Base-by-base conservation (phyloP, 768 basidiomycete genomes). In the Auricularia auricula-judae region DNA sequence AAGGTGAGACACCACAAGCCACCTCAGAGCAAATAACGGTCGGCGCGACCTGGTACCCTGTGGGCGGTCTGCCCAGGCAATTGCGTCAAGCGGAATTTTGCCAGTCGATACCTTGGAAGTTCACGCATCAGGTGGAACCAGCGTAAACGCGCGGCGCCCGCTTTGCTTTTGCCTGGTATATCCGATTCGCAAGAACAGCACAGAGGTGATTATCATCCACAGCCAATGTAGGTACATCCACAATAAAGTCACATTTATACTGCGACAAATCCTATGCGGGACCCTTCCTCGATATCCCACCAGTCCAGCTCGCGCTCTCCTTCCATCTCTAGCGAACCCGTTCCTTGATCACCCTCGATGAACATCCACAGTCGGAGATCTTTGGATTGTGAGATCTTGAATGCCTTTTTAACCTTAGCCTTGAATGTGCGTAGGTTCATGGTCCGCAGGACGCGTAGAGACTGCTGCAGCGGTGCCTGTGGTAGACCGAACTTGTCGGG, bases 381-480 rank as follows among this genome's bases (percentile, higher is more conserved):
- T 42, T 70, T 72, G 43, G 72, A 71, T 62, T 76, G 71, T 7
- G 72, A 67, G 3, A 67, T 36, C 43, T 71, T 70, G 33, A 71
- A 47, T 14, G 76, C 71, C 70, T 89, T 92, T 47, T 79, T 75
- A 56, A 86, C 70, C 70, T 89, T 93, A 64, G 82, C 72, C 60
- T 86, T 82, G 64, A 93, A 77, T n/a, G 78, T 73, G 47, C 80
- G 81, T 29, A 92, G 70, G 16, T 83, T 76, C 87, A 91, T 89
- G 3, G 81, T 84, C 54, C 86, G 85, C 16, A 93, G 77, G 0
- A 86, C 82, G 39, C 80, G 84, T 18, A 91, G 66, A 21, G 70
- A 66, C 44, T 70, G 23, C 43, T 23, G 16, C 29, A 16, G 4
- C 12, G 18, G 18, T 47, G 33, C 36, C 11, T 53, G 21, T 61